A percentile compares a stretch with the other conserved stretches of the same genome.
Evolutionary conservation across 2,329 filamentous ascomycete genomes (phyloP).

Genomic region (Trichoderma atroviride): DNA sequence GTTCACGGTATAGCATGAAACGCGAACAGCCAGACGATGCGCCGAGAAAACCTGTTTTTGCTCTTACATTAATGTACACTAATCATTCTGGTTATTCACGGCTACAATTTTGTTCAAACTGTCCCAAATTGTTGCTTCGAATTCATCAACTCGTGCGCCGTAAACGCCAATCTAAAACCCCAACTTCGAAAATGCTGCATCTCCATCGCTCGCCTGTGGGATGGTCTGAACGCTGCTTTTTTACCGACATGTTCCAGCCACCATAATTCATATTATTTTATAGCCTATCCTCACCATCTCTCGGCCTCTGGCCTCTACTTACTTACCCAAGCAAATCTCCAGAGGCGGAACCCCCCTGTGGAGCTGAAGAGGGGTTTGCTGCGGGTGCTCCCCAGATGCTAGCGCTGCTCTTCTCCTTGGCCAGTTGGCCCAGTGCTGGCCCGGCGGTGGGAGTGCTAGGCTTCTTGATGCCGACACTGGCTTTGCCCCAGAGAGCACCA

Average conservation of each 20-base stretch:
- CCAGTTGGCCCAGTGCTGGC: constrained; percentile 86
- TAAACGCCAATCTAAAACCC: constrained; percentile 29
- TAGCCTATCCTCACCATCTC: not conserved
- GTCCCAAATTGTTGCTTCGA: constrained; percentile 1
- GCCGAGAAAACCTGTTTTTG: not conserved
- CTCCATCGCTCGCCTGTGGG: constrained; percentile 20
- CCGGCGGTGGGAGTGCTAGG: constrained; percentile 61
- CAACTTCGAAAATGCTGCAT: constrained; percentile 40
- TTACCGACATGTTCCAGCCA: constrained; percentile 10
- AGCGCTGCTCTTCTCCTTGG: constrained; percentile 95
- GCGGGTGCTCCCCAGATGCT: constrained; percentile 87
- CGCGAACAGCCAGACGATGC: not conserved
- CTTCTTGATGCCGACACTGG: constrained; percentile 77
- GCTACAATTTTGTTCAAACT: not conserved
- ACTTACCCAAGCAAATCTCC: constrained; percentile 53
- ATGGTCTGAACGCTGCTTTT: constrained; percentile 19
- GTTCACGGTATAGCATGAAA: not conserved
- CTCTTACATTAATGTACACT: not conserved
- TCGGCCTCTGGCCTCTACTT: not conserved
- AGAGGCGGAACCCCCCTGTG: constrained; percentile 45
- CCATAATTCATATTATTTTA: constrained; percentile 13
- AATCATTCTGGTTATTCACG: not conserved
- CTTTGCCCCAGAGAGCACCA: constrained; percentile 80
- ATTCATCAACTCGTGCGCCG: constrained; percentile 22
- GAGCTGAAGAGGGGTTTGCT: constrained; percentile 37